These are phyloP conservation scores for Leccinum angustisporum DNA, from an alignment of 1,284 basidiomycete genomes.

Conservation along the genomic window DNA sequence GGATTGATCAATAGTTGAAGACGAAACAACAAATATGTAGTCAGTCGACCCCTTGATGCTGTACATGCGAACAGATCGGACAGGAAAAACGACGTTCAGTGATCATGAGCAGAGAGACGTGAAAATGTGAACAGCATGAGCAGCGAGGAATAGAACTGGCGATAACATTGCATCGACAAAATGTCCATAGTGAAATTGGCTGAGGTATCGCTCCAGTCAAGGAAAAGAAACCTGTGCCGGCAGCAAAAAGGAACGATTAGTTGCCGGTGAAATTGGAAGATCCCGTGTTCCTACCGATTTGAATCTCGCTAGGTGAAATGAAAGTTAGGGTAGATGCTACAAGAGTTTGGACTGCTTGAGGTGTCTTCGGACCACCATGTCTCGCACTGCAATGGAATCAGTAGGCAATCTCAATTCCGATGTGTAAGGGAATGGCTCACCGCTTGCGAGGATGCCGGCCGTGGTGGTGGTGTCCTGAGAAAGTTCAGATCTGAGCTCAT, in stretches of 20 bases:
- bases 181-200: conserved; percentile 6
- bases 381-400: conserved; percentile 30
- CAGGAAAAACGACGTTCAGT: not conserved
- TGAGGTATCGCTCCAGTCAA: conserved; percentile 7
- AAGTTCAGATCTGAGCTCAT: conserved; percentile 6
- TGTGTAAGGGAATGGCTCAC: conserved; percentile 38
- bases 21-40: not conserved
- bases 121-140: conserved; percentile 1
- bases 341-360: conserved; percentile 59
- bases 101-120: not conserved
- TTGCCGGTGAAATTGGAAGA: not conserved
- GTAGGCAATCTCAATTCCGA: not conserved
- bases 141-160: conserved; percentile 7
- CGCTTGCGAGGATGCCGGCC: conserved; percentile 73
- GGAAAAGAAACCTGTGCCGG: conserved; percentile 6
- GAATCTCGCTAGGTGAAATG: not conserved
- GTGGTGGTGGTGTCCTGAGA: conserved; percentile 69
- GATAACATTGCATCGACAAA: conserved; percentile 16
- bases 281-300: conserved; percentile 9
- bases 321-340: conserved; percentile 26
- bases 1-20: not conserved
- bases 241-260: conserved; percentile 4
- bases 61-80: not conserved
- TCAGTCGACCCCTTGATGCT: not conserved
- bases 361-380: conserved; percentile 39